Evolutionary conservation across 306 rosid species (phyloP), one percentile per base, ranked within the genome.

Genomic region (Urtica urens): DNA sequence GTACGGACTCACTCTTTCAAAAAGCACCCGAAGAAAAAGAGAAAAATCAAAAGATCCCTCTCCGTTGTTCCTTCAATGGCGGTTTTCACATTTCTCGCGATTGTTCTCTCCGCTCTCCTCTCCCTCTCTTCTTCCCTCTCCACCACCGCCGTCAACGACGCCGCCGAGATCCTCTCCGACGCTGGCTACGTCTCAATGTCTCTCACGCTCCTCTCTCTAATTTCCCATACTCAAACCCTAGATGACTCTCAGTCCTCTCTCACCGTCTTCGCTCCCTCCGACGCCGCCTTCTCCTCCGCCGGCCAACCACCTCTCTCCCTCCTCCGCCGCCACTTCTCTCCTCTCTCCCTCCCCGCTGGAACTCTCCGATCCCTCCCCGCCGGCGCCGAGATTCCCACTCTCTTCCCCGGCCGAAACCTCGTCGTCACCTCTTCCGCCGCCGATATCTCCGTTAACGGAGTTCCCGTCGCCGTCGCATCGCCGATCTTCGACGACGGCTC

Each of bases 251-350:
- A 12, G 39, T 63, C 79, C 40, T 72, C 83, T 4, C 71, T 75
- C 72, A 83, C 96, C 53, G 66, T 88, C 55, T 88, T 88, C 68
- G 78, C 93, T 11, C 95, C 93, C 1, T 57, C 88, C 9, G 95
- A 88, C 53, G 8, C 78, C 18, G 68, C 90, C 0, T 88, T 88
- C 77, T 41, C 35, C 28, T 68, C 46, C 27, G 46, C 64, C 1
- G 96, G 96, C 10, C 96, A 88, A 43, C 96, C 96, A 0, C 55
- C 95, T 10, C 76, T 78, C 49, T 64, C 83, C 29, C 81, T 83
- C 24, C 93, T 88, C 39, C 90, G 71, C 5, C 68, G 52, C 59
- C 96, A 88, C 72, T 52, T 76, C 57, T 59, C 60, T 10, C 81
- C 83, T 1, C 29, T 74, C 20, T 75, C 73, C 3, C 58, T 78